A percentile compares a stretch with the other conserved stretches of the same genome.
Conservation (phyloP, 1,284 basidiomycete species). For the Fomes fomentarius region DNA sequence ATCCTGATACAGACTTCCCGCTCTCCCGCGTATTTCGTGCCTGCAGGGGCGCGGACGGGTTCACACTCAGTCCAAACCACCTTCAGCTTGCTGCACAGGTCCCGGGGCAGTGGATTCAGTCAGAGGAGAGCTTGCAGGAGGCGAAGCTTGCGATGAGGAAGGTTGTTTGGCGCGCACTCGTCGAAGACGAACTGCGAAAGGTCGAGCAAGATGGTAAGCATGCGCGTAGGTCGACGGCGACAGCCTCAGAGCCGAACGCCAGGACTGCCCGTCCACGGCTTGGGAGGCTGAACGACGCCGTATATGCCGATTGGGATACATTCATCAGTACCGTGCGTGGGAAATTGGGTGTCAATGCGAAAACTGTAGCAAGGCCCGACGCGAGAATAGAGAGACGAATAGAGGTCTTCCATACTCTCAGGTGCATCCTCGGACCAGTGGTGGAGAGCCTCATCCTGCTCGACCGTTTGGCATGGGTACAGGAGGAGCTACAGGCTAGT, state of each 20-base stretch:
- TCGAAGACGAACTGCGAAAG: constrained; percentile 25
- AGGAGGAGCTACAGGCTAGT: constrained; percentile 32
- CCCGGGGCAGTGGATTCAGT: constrained; percentile 44
- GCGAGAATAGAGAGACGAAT: constrained; percentile 32
- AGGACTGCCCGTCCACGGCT: constrained; percentile 24
- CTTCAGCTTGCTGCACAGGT: constrained; percentile 59
- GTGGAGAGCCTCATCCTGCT: constrained; percentile 44
- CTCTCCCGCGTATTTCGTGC: constrained; percentile 27
- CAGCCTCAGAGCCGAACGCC: background rate
- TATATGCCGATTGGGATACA: constrained; percentile 37
- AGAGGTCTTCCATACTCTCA: constrained; percentile 42
- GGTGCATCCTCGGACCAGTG: constrained; percentile 43
- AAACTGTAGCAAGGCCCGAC: constrained; percentile 7
- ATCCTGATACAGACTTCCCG: constrained; percentile 41
- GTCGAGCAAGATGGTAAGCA: background rate
- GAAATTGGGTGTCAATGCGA: constrained; percentile 29
- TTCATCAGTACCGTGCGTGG: constrained; percentile 32
- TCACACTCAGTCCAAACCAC: constrained; percentile 40
- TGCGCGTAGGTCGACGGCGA: background rate
- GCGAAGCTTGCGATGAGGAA: constrained; percentile 57
- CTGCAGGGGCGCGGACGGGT: background rate
- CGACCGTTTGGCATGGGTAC: constrained; percentile 41
- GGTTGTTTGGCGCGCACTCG: constrained; percentile 65
- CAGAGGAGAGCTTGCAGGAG: constrained; percentile 23
- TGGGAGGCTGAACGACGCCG: constrained; percentile 38